Conservation (phyloP, 1,284 basidiomycete genomes). For the Ustilago xerochloae region DNA sequence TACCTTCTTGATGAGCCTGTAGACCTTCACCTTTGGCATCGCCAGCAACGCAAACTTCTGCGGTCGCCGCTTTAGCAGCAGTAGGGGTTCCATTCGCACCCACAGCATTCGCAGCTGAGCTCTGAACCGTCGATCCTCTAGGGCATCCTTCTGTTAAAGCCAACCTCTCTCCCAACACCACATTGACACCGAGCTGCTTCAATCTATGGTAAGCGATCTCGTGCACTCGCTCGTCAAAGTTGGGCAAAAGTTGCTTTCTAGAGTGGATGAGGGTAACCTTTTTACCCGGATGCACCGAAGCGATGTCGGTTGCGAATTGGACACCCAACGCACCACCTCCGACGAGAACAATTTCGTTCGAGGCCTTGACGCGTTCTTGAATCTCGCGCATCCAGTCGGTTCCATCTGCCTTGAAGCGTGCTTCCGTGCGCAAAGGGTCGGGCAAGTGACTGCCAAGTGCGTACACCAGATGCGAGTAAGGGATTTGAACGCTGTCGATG, state of each 20-base stretch:
- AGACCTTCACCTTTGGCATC: constrained; percentile 54
- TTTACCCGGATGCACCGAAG: constrained; percentile 55
- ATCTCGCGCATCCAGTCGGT: constrained; percentile 59
- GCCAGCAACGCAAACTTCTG: constrained; percentile 38
- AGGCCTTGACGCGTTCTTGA: constrained; percentile 54
- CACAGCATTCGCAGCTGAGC: constrained; percentile 13
- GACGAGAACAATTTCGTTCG: constrained; percentile 62
- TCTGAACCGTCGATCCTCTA: constrained; percentile 52
- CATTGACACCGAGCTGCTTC: constrained; percentile 61
- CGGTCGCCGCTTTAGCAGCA: constrained; percentile 9
- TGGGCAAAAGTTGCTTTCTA: constrained; percentile 64
- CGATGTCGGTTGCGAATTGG: constrained; percentile 64
- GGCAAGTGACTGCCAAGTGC: constrained; percentile 66
- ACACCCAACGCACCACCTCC: constrained; percentile 67
- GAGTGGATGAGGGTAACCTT: constrained; percentile 64
- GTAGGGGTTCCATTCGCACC: constrained; percentile 7
- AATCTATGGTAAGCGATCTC: constrained; percentile 56
- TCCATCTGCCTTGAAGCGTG: constrained; percentile 59
- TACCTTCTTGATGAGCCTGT: constrained; percentile 48
- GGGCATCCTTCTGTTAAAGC: constrained; percentile 65
- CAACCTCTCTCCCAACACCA: constrained; percentile 65
- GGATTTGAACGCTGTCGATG: constrained; percentile 63
- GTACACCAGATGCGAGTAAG: constrained; percentile 66
- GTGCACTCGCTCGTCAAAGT: constrained; percentile 64
- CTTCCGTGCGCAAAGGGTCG: constrained; percentile 64